Evolutionary conservation across 768 basidiomycete genomes (phyloP).

Genomic region (Kwoniella heveanensis): DNA sequence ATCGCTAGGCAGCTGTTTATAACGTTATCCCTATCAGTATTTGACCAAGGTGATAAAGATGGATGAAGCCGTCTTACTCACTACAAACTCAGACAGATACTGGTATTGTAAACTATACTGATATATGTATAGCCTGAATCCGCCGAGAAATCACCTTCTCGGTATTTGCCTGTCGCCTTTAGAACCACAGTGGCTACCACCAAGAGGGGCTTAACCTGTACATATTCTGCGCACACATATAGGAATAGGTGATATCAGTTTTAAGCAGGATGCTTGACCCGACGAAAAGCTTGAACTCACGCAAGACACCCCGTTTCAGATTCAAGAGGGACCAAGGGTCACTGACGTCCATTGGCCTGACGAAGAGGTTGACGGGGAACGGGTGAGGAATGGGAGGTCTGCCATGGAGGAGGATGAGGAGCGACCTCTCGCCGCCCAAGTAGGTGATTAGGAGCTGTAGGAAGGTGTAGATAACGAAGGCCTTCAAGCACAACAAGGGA

Average conservation of each 20-base stretch:
- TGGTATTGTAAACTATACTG: constrained; percentile 65
- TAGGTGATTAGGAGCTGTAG: constrained; percentile 51
- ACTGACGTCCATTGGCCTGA: constrained; percentile 82
- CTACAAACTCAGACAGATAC: constrained; percentile 56
- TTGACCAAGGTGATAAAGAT: too few relatives aligned
- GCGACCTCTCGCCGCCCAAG: constrained; percentile 83
- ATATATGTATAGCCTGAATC: constrained; percentile 90
- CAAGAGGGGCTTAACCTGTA: constrained; percentile 89
- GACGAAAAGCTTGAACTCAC: constrained; percentile 61
- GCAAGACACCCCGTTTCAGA: constrained; percentile 90
- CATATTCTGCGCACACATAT: constrained; percentile 72
- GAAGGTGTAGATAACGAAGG: constrained; percentile 57
- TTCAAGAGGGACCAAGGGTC: constrained; percentile 94
- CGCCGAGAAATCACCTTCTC: constrained; percentile 82
- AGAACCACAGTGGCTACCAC: constrained; percentile 80
- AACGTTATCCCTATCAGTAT: too few relatives aligned
- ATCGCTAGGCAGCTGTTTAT: constrained; percentile 87
- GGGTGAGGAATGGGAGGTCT: constrained; percentile 82
- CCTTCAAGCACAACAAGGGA: constrained; percentile 30
- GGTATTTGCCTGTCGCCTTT: constrained; percentile 82
- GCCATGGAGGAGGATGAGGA: constrained; percentile 88
- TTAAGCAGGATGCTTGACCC: constrained; percentile 63
- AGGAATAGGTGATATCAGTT: neutral
- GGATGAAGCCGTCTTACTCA: constrained; percentile 64
- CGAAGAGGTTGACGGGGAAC: constrained; percentile 82